These are phyloP conservation scores for Wickerhamiella pararugosa DNA, from an alignment of 1,139 yeast genomes.

Conservation along the genomic window DNA sequence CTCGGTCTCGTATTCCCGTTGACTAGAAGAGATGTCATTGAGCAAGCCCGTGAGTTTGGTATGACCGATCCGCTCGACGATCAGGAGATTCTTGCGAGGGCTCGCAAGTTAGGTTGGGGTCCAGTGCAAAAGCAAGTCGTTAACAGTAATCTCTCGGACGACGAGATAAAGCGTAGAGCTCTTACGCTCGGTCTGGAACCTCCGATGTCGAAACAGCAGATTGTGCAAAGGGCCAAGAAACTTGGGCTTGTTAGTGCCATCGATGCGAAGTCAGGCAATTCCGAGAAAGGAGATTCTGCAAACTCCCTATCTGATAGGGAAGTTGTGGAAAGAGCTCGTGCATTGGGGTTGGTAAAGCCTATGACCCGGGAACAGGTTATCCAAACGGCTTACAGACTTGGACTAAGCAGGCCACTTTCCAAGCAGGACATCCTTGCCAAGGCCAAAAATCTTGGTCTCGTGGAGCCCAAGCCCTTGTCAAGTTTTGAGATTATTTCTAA, in stretches of 20 bases:
- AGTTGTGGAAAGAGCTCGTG: constrained; percentile 4
- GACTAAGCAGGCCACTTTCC: constrained; percentile 9
- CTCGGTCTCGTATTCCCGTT: constrained; percentile 3
- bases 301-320: neutral
- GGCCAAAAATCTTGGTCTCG: neutral
- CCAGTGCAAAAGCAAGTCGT: constrained; percentile 6
- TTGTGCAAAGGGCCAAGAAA: neutral
- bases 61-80: constrained; percentile 5
- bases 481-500: constrained; percentile 12
- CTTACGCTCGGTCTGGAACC: constrained; percentile 9
- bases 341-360: constrained; percentile 11
- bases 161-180: constrained; percentile 9
- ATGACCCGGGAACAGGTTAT: constrained; percentile 7
- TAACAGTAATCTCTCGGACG: constrained; percentile 1
- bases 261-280: too few relatives aligned
- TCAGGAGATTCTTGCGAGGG: constrained; percentile 8
- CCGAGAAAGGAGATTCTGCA: too few relatives aligned
- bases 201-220: neutral
- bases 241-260: neutral
- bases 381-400: constrained; percentile 9
- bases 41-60: constrained; percentile 4
- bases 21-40: constrained; percentile 7
- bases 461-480: constrained; percentile 6
- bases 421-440: neutral
- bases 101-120: constrained; percentile 11